A percentile compares a stretch with the other conserved stretches of the same genome.
Conservation (phyloP, 768 basidiomycete species). For the Naganishia vaughanmartiniae region DNA sequence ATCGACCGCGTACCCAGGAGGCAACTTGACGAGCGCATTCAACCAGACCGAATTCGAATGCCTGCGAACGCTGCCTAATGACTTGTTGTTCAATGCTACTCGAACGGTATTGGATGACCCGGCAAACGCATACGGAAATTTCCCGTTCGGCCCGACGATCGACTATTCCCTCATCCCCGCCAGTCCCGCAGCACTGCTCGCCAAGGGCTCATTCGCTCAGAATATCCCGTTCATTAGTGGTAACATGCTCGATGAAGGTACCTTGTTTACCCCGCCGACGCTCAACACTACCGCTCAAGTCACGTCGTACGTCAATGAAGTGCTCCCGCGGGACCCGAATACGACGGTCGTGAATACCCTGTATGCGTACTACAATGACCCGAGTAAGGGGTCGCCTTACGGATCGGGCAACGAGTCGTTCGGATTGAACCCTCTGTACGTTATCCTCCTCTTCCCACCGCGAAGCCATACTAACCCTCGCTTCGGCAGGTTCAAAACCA, state of each 20-base stretch:
- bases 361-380: constrained; percentile 37
- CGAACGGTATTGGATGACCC: constrained; percentile 22
- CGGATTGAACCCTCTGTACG: constrained; percentile 38
- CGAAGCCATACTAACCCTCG: not conserved
- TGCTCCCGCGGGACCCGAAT: constrained; percentile 35
- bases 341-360: constrained; percentile 35
- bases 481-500: constrained; percentile 39
- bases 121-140: constrained; percentile 16
- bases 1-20: constrained; percentile 16
- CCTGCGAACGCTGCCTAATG: constrained; percentile 37
- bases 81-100: constrained; percentile 40
- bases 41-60: constrained; percentile 38
- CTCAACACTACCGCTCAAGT: constrained; percentile 30
- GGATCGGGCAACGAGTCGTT: constrained; percentile 47
- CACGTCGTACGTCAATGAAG: constrained; percentile 29
- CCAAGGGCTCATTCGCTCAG: constrained; percentile 40
- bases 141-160: constrained; percentile 40
- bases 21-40: constrained; percentile 22
- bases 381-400: constrained; percentile 43
- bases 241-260: constrained; percentile 49
- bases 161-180: constrained; percentile 45
- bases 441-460: not conserved
- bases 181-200: constrained; percentile 41
- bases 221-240: constrained; percentile 47
- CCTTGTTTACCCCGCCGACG: constrained; percentile 39